phyloP scores from a whole-genome alignment of 108 stramenopile genomes.

The Conticribra weissflogii region DNA sequence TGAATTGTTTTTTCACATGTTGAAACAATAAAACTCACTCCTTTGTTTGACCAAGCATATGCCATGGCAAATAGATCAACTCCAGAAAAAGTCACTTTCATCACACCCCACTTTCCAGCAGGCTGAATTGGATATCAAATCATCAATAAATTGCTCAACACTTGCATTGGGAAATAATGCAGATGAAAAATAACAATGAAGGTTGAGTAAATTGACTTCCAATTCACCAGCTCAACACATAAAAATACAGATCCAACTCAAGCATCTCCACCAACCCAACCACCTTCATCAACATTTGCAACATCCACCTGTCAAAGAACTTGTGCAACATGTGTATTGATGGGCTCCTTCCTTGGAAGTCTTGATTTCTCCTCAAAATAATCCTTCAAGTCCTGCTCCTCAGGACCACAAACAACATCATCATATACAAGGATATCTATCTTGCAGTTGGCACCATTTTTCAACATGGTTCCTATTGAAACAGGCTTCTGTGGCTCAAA shows the following conservation, averaged over 20 bases:
- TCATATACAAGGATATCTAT: constrained; percentile 18
- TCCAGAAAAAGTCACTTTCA: constrained; percentile 6
- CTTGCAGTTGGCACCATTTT: constrained; percentile 6
- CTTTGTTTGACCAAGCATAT: constrained; percentile 21
- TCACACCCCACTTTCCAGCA: constrained; percentile 19
- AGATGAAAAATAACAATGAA: constrained; percentile 12
- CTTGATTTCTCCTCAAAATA: not conserved
- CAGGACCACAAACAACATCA: constrained; percentile 6
- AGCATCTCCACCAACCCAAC: constrained; percentile 15
- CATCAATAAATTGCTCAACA: not conserved
- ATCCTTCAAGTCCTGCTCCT: constrained; percentile 3
- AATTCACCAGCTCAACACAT: constrained; percentile 11
- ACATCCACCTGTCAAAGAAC: constrained; percentile 6
- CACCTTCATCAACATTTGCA: constrained; percentile 3
- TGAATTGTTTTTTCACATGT: constrained; percentile 13
- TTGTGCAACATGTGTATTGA: constrained; percentile 1
- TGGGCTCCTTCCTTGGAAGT: not conserved
- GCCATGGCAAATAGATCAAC: constrained; percentile 17
- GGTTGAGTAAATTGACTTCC: not conserved
- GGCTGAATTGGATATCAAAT: not conserved
- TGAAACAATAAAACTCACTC: constrained; percentile 3
- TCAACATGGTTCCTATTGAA: constrained; percentile 18
- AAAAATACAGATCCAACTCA: constrained; percentile 15
- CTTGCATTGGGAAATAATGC: constrained; percentile 8
- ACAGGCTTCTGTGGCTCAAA: constrained; percentile 20